Evolutionary conservation across 2,329 filamentous ascomycete genomes (phyloP).

Genomic region (Pseudogymnoascus sp.): DNA sequence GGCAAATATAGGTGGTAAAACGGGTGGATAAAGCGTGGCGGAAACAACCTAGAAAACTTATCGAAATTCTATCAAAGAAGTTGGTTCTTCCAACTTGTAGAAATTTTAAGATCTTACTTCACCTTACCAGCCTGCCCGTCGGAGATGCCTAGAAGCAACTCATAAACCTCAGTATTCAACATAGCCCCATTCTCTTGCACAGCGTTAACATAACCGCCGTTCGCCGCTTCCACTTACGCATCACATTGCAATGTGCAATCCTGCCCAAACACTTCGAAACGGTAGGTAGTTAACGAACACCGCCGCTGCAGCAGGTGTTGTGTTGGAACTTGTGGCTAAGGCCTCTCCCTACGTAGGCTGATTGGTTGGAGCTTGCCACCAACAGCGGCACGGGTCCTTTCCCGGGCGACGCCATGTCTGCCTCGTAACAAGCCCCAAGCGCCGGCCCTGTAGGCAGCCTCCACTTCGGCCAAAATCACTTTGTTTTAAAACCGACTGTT

Average conservation of each 20-base stretch:
- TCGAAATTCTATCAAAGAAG: background rate
- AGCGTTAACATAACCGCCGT: background rate
- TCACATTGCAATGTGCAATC: background rate
- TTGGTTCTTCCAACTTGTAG: background rate
- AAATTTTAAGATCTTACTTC: background rate
- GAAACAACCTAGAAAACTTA: background rate
- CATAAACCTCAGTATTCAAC: background rate
- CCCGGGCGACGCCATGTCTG: background rate
- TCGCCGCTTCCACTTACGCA: background rate
- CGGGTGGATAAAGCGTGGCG: background rate
- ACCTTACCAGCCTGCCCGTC: background rate
- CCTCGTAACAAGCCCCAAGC: background rate
- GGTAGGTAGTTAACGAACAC: no score
- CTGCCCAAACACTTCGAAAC: no score
- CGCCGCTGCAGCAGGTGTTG: no score
- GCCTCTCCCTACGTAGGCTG: no score
- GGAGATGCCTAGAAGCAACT: no score
- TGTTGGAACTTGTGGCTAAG: no score
- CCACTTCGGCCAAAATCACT: background rate
- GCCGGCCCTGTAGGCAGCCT: background rate
- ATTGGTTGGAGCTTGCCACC: no score
- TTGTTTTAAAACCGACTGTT: background rate
- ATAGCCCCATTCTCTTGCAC: background rate
- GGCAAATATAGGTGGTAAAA: background rate
- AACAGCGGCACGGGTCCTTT: no score